These are phyloP conservation scores for Canariomyces notabilis DNA, from an alignment of 2,329 filamentous ascomycete genomes.

Conservation along the genomic window DNA sequence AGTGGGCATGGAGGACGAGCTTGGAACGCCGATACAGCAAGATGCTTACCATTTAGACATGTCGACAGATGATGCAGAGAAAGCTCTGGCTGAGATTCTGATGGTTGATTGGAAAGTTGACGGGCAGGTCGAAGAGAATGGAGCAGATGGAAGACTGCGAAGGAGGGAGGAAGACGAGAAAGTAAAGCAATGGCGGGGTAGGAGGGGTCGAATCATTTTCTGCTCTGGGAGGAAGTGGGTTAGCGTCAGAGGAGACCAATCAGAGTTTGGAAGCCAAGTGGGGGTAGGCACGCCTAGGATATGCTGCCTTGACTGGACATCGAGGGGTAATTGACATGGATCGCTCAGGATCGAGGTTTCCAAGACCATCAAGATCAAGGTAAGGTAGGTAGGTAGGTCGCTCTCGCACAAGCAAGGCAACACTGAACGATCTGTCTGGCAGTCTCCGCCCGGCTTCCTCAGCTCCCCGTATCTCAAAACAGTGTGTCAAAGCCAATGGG, in stretches of 20 bases:
- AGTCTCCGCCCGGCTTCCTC: too few species aligned
- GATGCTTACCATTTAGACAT: conserved; percentile 70
- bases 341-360: conserved; percentile 9
- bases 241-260: conserved; percentile 23
- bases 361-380: background rate
- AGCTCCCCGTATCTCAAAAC: too few species aligned
- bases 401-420: too few species aligned
- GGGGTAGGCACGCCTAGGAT: conserved; percentile 11
- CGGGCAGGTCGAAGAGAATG: conserved; percentile 30
- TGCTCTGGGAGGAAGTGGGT: conserved; percentile 23
- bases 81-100: conserved; percentile 32
- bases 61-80: conserved; percentile 44
- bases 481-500: too few species aligned
- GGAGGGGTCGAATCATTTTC: conserved; percentile 37
- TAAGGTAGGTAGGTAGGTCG: background rate
- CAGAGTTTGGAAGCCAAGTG: conserved; percentile 5
- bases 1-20: conserved; percentile 6
- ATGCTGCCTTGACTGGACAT: conserved; percentile 20
- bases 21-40: conserved; percentile 2
- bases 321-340: conserved; percentile 18
- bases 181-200: conserved; percentile 35
- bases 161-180: conserved; percentile 31
- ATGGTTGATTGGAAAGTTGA: conserved; percentile 34
- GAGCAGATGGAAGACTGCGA: conserved; percentile 28
- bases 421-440: too few species aligned